Evolutionary conservation across 2,329 filamentous ascomycete genomes (phyloP), one percentile per base, ranked within the genome.

Genomic region (Aspergillus sp.): DNA sequence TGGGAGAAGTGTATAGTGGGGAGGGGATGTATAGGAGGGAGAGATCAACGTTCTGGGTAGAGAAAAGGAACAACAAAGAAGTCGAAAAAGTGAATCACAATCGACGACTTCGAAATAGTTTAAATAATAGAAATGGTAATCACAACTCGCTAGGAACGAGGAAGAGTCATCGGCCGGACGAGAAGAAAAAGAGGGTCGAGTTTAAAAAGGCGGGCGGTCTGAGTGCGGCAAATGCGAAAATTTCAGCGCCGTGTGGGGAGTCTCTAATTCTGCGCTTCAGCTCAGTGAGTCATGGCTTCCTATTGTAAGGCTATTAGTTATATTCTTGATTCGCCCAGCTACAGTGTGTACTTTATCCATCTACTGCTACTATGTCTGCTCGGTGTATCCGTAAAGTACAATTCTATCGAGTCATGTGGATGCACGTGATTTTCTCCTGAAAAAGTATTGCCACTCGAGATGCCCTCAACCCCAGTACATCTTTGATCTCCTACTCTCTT

Each of bases 121-220:
- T 30, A 30, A 30, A 30, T 30, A 30, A 30, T 30, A 30, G 25
- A 30, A 30, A 30, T 30, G 25, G 25, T 30, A 30, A 30, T 30
- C 25, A 10, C 25, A 30, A 30, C 10, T 30, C 25, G 25, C 25
- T 47, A 48, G 52, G 54, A 50, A 41, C 37, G 43, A 47, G 52
- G 49, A 64, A 63, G 63, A 65, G 63, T 66, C 63, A 65, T 62
- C 50, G 52, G 25, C 25, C 25, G 25, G 25, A 30, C 25, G 25
- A 30, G 25, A 49, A 50, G 48, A 15, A 54, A 62, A 59, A 56
- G 53, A 54, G 54, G 51, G 61, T 57, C 53, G 55, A 53, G 59
- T 15, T 56, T 51, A 46, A 51, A 50, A 52, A 45, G 53, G 52
- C 52, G 61, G 61, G 60, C 62, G 60, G 61, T 64, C 60, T 62